Percentiles rank a stretch among this genome's conserved stretches.
phyloP scores from a whole-genome alignment of 2,329 filamentous ascomycete species.

The Pseudogymnoascus sp. region DNA sequence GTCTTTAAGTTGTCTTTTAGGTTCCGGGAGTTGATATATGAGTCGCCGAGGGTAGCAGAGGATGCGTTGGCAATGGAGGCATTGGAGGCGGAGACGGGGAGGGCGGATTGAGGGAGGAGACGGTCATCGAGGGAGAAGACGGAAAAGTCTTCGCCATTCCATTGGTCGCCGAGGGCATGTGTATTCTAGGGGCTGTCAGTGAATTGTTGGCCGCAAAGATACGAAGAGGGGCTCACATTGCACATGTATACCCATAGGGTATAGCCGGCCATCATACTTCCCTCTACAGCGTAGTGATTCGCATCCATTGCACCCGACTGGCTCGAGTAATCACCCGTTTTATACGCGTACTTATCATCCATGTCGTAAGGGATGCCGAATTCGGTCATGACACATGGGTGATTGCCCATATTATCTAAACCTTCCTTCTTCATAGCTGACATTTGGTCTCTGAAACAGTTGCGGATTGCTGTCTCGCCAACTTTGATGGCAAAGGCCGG shows the following conservation, averaged over 20 bases:
- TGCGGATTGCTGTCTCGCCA: slow-evolving; percentile 87
- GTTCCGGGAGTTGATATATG: slow-evolving; percentile 60
- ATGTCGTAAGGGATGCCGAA: slow-evolving; percentile 99
- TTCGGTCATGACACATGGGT: slow-evolving; percentile 85
- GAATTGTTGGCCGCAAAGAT: slow-evolving; percentile 3
- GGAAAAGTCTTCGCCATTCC: slow-evolving; percentile 96
- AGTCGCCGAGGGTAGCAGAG: slow-evolving; percentile 32
- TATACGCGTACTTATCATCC: slow-evolving; percentile 93
- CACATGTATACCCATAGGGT: slow-evolving; percentile 82
- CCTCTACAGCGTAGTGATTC: slow-evolving; percentile 89
- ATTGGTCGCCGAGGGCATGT: slow-evolving; percentile 83
- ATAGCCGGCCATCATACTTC: slow-evolving; percentile 73
- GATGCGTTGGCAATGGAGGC: slow-evolving; percentile 38
- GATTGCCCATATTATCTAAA: slow-evolving; percentile 76
- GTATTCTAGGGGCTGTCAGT: slow-evolving; percentile 53
- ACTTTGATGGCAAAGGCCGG: slow-evolving; percentile 89
- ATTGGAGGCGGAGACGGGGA: slow-evolving; percentile 37
- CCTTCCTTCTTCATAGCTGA: slow-evolving; percentile 78
- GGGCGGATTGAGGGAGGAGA: slow-evolving; percentile 43
- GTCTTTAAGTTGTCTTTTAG: slow-evolving; percentile 65
- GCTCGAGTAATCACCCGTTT: slow-evolving; percentile 88
- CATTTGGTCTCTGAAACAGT: slow-evolving; percentile 85
- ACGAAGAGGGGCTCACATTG: slow-evolving; percentile 41
- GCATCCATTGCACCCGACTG: slow-evolving; percentile 91
- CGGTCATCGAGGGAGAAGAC: slow-evolving; percentile 82